phyloP scores from a whole-genome alignment of 345 rosid species.

The Populus deltoides region DNA sequence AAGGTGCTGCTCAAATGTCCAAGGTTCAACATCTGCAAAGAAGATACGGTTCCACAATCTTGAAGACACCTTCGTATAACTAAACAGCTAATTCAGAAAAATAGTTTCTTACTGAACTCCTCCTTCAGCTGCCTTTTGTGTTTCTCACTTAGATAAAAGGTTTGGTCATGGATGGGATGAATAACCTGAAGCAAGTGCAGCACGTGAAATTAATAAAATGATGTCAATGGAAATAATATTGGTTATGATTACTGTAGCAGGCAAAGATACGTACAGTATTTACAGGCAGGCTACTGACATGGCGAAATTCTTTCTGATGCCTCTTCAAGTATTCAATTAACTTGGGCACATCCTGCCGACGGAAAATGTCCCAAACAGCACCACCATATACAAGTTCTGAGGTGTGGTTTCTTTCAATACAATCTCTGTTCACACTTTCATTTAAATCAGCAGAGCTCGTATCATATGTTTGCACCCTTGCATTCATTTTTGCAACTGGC shows the following conservation, averaged over 20 bases:
- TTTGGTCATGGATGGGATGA: slow-evolving; percentile 64
- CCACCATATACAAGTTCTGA: slow-evolving; percentile 31
- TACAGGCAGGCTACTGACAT: slow-evolving; percentile 37
- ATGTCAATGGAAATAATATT: not conserved
- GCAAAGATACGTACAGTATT: slow-evolving; percentile 36
- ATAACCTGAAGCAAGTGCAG: slow-evolving; percentile 35
- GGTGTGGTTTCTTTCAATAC: slow-evolving; percentile 9
- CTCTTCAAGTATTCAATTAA: slow-evolving; percentile 40
- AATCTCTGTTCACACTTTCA: not conserved
- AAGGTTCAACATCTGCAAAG: slow-evolving; percentile 51
- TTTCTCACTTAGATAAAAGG: slow-evolving; percentile 43
- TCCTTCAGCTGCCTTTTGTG: slow-evolving; percentile 58
- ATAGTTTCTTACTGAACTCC: slow-evolving; percentile 46
- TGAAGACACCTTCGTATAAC: not conserved
- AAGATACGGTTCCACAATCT: not conserved
- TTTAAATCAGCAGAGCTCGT: not conserved
- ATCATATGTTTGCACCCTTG: not conserved
- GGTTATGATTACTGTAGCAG: not conserved
- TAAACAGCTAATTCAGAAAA: not conserved
- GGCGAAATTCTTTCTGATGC: slow-evolving; percentile 42
- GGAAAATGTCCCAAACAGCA: slow-evolving; percentile 64
- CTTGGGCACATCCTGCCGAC: slow-evolving; percentile 56
- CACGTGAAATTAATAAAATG: slow-evolving; percentile 8
- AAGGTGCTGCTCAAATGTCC: slow-evolving; percentile 58
- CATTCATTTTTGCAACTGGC: not conserved